Percentiles rank a stretch among this genome's conserved stretches.
These are phyloP conservation scores for Trichoderma afroharzianum DNA, from an alignment of 2,329 filamentous ascomycete genomes.

Conservation along the genomic window DNA sequence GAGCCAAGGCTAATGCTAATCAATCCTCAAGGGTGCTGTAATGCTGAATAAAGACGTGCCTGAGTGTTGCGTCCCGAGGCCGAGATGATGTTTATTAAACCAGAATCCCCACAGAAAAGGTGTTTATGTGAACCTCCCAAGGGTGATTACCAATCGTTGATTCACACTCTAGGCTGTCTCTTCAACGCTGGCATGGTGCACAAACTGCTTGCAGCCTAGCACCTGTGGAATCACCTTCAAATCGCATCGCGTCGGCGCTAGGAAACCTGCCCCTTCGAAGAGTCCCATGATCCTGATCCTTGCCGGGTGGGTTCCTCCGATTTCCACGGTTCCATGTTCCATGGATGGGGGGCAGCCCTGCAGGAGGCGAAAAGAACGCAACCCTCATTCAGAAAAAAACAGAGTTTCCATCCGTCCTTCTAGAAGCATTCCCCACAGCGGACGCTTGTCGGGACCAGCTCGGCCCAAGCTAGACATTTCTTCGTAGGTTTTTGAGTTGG, in stretches of 20 bases:
- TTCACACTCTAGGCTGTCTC: background rate
- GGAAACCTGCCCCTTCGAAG: background rate
- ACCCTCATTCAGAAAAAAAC: background rate
- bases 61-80: background rate
- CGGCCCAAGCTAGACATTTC: background rate
- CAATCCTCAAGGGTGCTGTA: background rate
- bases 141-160: background rate
- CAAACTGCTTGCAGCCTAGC: background rate
- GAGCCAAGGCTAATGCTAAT: background rate
- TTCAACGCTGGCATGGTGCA: too few relatives aligned
- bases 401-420: conserved; percentile 11
- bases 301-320: background rate
- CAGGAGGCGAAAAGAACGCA: conserved; percentile 8
- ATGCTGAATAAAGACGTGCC: background rate
- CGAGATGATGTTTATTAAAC: background rate
- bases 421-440: conserved; percentile 14
- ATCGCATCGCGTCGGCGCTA: background rate
- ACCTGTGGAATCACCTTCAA: background rate
- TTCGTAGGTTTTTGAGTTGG: background rate
- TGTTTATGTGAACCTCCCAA: conserved; percentile 1
- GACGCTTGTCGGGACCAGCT: conserved; percentile 10
- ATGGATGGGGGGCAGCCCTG: background rate
- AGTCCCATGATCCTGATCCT: conserved; percentile 8
- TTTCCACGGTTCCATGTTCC: background rate
- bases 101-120: background rate